Conservation (phyloP, 257 asterid species). For the Solanum dulcamara region DNA sequence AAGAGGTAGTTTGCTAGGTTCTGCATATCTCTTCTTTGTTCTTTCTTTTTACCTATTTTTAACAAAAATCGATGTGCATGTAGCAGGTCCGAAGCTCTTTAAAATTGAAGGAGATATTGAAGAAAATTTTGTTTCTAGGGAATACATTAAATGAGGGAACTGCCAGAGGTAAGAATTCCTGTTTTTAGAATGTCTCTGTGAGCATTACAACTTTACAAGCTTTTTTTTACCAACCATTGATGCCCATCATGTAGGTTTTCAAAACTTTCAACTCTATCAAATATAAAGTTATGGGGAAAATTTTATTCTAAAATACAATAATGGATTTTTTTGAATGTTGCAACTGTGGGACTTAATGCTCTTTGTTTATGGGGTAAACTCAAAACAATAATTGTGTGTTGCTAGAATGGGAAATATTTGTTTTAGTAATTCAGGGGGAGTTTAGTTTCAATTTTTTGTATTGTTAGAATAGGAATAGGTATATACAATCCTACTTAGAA, state of each 20-base stretch:
- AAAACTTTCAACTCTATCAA: not conserved
- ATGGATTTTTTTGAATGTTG: not conserved
- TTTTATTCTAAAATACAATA: not conserved
- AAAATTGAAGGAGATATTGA: constrained; percentile 89
- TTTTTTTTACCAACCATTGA: not conserved
- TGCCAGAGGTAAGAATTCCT: constrained; percentile 70
- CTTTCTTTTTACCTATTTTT: constrained; percentile 7
- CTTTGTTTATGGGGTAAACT: not conserved
- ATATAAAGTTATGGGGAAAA: not conserved
- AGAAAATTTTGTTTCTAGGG: constrained; percentile 76
- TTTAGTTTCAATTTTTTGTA: not conserved
- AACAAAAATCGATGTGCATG: not conserved
- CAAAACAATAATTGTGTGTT: not conserved
- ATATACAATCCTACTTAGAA: too few species aligned
- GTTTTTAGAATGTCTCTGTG: not conserved
- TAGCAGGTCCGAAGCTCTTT: constrained; percentile 76
- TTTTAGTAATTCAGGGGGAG: not conserved
- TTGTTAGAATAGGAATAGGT: too few species aligned
- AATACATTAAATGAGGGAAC: constrained; percentile 95
- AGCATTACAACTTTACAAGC: not conserved
- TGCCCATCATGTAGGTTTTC: not conserved
- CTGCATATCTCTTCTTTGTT: not conserved
- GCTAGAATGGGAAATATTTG: not conserved
- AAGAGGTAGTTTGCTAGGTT: constrained; percentile 3
- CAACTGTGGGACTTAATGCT: not conserved